Conservation (phyloP, 306 rosid species). For the Quercus engelmannii region DNA sequence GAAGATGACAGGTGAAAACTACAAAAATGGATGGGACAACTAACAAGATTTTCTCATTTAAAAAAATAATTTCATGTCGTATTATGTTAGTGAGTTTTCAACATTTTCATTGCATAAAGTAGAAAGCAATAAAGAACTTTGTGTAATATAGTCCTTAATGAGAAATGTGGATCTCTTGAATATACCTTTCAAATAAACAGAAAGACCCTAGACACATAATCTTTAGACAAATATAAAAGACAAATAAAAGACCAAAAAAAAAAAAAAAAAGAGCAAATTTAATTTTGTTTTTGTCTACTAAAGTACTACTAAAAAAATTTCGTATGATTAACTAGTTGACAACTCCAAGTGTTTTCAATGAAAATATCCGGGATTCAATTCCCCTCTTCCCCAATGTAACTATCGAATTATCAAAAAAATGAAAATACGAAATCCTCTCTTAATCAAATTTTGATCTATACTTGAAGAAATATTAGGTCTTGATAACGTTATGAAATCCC, state of each 20-base stretch:
- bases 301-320: background rate
- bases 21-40: constrained; percentile 50
- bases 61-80: background rate
- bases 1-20: constrained; percentile 39
- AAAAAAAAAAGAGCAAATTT: background rate
- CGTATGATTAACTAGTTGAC: no score
- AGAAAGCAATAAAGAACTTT: background rate
- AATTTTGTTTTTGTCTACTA: background rate
- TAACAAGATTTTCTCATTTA: constrained; percentile 22
- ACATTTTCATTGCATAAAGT: constrained; percentile 4
- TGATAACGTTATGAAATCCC: background rate
- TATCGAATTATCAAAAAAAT: background rate
- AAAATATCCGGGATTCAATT: no score
- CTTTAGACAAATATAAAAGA: background rate
- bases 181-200: background rate
- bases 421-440: background rate
- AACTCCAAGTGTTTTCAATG: no score
- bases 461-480: background rate
- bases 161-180: background rate
- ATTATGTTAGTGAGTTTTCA: background rate
- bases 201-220: background rate
- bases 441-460: background rate
- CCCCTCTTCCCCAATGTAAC: no score
- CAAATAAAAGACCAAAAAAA: background rate
- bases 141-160: background rate